A percentile compares a stretch with the other conserved stretches of the same genome.
Conservation (phyloP, 2,329 filamentous ascomycete genomes). For the Tetracladium maxilliforme region DNA sequence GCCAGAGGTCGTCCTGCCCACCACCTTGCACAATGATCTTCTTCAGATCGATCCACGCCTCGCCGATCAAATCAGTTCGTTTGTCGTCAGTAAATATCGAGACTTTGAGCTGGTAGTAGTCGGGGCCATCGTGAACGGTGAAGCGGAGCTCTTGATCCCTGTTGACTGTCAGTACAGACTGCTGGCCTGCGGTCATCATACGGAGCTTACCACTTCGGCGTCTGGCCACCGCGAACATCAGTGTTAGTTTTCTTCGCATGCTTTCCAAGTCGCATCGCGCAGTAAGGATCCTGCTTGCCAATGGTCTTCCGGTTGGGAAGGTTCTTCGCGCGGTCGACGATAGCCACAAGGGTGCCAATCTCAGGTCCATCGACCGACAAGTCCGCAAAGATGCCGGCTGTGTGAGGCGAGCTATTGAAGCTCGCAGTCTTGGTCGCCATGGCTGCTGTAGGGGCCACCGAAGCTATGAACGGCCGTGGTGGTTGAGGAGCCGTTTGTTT, state of each 20-base stretch:
- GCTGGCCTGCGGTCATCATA: slow-evolving; percentile 6
- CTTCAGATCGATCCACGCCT: slow-evolving; percentile 76
- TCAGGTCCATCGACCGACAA: slow-evolving; percentile 85
- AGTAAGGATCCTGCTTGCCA: slow-evolving; percentile 97
- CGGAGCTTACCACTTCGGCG: slow-evolving; percentile 69
- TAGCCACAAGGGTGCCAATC: slow-evolving; percentile 83
- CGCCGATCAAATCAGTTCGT: slow-evolving; percentile 90
- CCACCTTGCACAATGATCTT: slow-evolving; percentile 73
- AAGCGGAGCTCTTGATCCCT: slow-evolving; percentile 98
- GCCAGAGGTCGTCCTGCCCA: slow-evolving; percentile 91
- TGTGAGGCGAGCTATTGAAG: slow-evolving; percentile 53
- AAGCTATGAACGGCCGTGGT: slow-evolving; percentile 1
- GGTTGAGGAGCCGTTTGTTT: slow-evolving; percentile 4
- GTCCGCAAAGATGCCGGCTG: slow-evolving; percentile 86
- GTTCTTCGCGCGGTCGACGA: slow-evolving; percentile 93
- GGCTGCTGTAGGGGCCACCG: slow-evolving; percentile 3
- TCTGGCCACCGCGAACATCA: slow-evolving; percentile 87
- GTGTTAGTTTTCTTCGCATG: slow-evolving; percentile 96
- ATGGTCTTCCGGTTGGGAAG: slow-evolving; percentile 93
- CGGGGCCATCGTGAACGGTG: slow-evolving; percentile 85
- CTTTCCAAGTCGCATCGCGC: slow-evolving; percentile 83
- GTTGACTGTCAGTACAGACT: slow-evolving; percentile 7
- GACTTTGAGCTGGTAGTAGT: slow-evolving; percentile 91
- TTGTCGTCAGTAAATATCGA: slow-evolving; percentile 98
- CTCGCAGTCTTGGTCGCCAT: slow-evolving; percentile 37